These are phyloP conservation scores for Leccinum colubrinum DNA, from an alignment of 1,284 basidiomycete genomes.

Conservation along the genomic window DNA sequence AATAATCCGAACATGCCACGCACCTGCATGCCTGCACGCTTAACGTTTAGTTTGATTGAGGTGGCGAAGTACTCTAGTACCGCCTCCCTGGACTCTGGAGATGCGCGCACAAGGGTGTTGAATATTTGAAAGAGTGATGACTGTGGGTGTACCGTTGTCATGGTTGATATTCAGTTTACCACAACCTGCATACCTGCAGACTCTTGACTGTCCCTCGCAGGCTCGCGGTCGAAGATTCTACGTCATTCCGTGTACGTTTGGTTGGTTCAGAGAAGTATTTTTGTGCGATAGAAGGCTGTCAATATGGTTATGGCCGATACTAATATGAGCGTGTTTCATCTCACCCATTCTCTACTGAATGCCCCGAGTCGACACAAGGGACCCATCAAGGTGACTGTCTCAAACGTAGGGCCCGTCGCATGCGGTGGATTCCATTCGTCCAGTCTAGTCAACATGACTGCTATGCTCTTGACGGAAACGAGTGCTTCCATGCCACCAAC, in stretches of 20 bases:
- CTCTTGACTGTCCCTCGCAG: constrained; percentile 79
- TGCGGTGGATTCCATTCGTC: constrained; percentile 66
- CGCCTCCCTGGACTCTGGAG: constrained; percentile 76
- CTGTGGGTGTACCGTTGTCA: constrained; percentile 34
- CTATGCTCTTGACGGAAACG: constrained; percentile 81
- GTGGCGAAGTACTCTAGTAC: constrained; percentile 85
- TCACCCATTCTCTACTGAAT: constrained; percentile 86
- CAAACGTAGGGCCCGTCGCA: constrained; percentile 60
- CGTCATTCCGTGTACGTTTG: constrained; percentile 69
- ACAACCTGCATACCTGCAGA: constrained; percentile 57
- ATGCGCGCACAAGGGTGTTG: constrained; percentile 85
- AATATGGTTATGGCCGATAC: constrained; percentile 8
- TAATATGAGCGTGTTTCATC: constrained; percentile 30
- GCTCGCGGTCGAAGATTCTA: constrained; percentile 84
- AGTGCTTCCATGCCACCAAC: constrained; percentile 81
- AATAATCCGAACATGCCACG: constrained; percentile 1
- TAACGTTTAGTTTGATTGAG: constrained; percentile 76
- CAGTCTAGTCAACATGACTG: constrained; percentile 73
- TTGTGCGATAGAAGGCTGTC: constrained; percentile 72
- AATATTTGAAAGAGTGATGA: constrained; percentile 86
- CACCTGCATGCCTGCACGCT: constrained; percentile 88
- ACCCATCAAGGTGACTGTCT: constrained; percentile 70
- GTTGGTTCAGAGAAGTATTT: constrained; percentile 85
- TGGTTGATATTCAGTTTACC: constrained; percentile 2
- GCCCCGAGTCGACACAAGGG: constrained; percentile 81